Evolutionary conservation across 768 basidiomycete genomes (phyloP).

Genomic region (Lactifluus hygrophoroides): DNA sequence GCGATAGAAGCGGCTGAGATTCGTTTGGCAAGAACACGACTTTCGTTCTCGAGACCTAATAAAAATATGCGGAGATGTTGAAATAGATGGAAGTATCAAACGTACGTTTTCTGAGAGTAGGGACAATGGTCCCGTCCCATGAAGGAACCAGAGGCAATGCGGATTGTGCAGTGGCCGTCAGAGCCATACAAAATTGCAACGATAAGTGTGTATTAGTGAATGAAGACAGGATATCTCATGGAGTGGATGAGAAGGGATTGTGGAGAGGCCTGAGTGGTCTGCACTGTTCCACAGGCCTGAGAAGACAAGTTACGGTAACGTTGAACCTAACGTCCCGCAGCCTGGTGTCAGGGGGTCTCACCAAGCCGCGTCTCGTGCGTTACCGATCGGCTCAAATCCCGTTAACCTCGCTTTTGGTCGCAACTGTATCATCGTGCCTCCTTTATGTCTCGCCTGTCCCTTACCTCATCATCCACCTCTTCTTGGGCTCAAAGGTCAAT

Average conservation of each 20-base stretch:
- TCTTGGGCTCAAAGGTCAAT: too few species aligned
- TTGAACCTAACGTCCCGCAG: too few species aligned
- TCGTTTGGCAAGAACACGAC: conserved; percentile 64
- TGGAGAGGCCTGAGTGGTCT: too few species aligned
- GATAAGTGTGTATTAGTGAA: background rate
- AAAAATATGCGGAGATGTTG: conserved; percentile 13
- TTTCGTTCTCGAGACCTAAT: conserved; percentile 73
- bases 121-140: conserved; percentile 82
- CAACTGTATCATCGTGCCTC: too few species aligned
- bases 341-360: too few species aligned
- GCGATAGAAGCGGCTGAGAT: conserved; percentile 67
- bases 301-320: too few species aligned
- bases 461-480: too few species aligned
- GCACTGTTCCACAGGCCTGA: too few species aligned
- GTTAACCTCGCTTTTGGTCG: too few species aligned
- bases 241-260: background rate
- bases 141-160: conserved; percentile 36
- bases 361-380: too few species aligned
- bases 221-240: conserved; percentile 11
- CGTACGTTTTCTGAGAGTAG: conserved; percentile 58
- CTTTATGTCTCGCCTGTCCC: too few species aligned
- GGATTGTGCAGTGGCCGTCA: conserved; percentile 35
- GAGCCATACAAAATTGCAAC: conserved; percentile 29
- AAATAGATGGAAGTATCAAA: conserved; percentile 8
- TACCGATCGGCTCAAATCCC: too few species aligned